Evolutionary conservation across 805 yeast species (phyloP).

Genomic region (Saccharomyces paradoxus): DNA sequence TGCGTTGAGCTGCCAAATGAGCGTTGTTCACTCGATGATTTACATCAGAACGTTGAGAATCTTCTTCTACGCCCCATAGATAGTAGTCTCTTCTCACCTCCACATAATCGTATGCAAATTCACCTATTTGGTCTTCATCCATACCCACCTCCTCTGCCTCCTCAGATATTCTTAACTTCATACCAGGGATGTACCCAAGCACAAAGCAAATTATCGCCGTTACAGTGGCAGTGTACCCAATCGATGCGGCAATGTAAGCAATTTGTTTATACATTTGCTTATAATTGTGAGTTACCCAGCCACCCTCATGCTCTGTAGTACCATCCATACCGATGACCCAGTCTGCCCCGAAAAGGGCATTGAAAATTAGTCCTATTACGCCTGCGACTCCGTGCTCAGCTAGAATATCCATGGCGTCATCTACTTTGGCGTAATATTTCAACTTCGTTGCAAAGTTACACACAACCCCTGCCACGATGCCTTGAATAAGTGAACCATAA

Average conservation of each 20-base stretch:
- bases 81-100: constrained; percentile 88
- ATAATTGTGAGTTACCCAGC: constrained; percentile 84
- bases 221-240: constrained; percentile 64
- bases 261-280: constrained; percentile 82
- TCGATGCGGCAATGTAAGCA: constrained; percentile 64
- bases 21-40: neutral
- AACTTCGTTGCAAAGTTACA: constrained; percentile 84
- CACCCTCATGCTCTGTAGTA: constrained; percentile 72
- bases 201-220: constrained; percentile 67
- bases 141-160: constrained; percentile 78
- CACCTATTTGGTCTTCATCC: constrained; percentile 94
- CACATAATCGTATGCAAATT: constrained; percentile 91
- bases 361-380: constrained; percentile 73
- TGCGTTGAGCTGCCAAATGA: neutral
- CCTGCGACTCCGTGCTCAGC: constrained; percentile 98
- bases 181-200: constrained; percentile 68
- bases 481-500: constrained; percentile 82
- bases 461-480: constrained; percentile 63
- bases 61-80: constrained; percentile 28
- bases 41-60: constrained; percentile 1
- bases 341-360: constrained; percentile 76
- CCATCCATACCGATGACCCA: constrained; percentile 89
- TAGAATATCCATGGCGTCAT: constrained; percentile 84
- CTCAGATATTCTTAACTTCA: constrained; percentile 67
- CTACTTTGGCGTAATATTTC: constrained; percentile 68